A percentile compares a stretch with the other conserved stretches of the same genome.
These are phyloP conservation scores for Colletotrichum tanaceti DNA, from an alignment of 2,329 filamentous ascomycete genomes.

Conservation along the genomic window DNA sequence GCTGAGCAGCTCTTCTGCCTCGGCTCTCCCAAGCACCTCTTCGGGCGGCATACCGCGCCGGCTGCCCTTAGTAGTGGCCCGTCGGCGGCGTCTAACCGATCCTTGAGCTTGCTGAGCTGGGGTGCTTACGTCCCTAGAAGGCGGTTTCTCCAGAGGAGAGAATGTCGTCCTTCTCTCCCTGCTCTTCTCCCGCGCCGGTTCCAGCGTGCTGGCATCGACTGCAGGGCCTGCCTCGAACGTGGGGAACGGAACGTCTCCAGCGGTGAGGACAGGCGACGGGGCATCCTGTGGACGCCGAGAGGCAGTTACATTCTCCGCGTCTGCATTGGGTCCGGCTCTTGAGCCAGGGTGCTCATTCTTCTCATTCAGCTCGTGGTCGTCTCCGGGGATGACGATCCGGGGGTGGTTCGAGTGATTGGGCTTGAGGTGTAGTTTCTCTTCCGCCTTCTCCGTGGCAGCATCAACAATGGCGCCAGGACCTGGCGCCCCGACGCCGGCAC, in stretches of 20 bases:
- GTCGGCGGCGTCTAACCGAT: constrained; percentile 71
- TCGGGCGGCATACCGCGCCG: constrained; percentile 75
- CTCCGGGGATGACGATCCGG: constrained; percentile 48
- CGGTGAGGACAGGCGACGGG: constrained; percentile 56
- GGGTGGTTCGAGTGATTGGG: constrained; percentile 46
- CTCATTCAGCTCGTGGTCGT: constrained; percentile 53
- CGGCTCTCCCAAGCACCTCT: constrained; percentile 78
- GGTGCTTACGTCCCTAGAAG: constrained; percentile 50
- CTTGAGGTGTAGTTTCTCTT: constrained; percentile 47
- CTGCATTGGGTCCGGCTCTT: constrained; percentile 34
- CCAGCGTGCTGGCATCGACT: constrained; percentile 47
- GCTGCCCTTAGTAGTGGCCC: constrained; percentile 77
- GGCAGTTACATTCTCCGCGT: constrained; percentile 47
- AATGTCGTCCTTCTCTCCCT: constrained; percentile 68
- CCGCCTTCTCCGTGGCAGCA: constrained; percentile 50
- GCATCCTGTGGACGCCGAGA: constrained; percentile 49
- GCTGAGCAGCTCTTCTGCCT: constrained; percentile 84
- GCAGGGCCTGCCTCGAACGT: constrained; percentile 54
- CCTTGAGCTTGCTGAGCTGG: constrained; percentile 52
- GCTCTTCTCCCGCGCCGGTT: constrained; percentile 52
- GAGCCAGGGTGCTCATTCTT: constrained; percentile 47
- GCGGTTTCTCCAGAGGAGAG: constrained; percentile 63
- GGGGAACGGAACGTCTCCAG: constrained; percentile 60
- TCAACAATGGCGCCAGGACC: constrained; percentile 54
- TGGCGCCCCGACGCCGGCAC: constrained; percentile 57